Percentiles rank a stretch among this genome's conserved stretches.
Conservation (phyloP, 2,329 filamentous ascomycete species). For the Aspergillus cejpii region DNA sequence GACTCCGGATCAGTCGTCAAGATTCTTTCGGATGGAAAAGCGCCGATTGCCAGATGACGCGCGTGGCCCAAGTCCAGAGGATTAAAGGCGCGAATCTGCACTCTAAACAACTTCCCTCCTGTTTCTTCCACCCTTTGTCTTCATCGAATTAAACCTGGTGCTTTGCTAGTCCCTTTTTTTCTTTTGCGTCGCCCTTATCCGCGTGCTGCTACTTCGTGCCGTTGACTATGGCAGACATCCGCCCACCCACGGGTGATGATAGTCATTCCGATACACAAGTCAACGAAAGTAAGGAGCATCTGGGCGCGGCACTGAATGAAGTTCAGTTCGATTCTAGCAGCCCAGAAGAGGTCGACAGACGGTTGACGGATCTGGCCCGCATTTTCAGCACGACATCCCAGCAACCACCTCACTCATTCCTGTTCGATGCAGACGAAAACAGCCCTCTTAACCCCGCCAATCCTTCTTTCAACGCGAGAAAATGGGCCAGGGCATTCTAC, state of each 20-base stretch:
- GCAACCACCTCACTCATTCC: neutral
- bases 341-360: neutral
- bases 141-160: too few relatives aligned
- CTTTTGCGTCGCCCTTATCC: too few relatives aligned
- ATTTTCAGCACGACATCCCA: neutral
- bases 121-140: too few relatives aligned
- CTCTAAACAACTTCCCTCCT: too few relatives aligned
- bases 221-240: neutral
- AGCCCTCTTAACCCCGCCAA: neutral
- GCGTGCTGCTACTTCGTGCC: too few relatives aligned
- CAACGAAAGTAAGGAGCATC: neutral
- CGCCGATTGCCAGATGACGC: too few relatives aligned
- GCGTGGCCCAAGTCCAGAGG: too few relatives aligned
- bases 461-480: neutral
- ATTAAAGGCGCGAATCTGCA: too few relatives aligned
- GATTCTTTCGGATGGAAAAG: too few relatives aligned
- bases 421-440: neutral
- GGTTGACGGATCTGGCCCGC: neutral
- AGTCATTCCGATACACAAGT: neutral
- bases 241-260: neutral
- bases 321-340: too few relatives aligned
- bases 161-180: too few relatives aligned
- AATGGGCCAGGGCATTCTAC: slow-evolving; percentile 6
- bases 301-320: neutral
- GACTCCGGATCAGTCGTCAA: too few relatives aligned